phyloP scores from a whole-genome alignment of 768 basidiomycete genomes.

The Boletellus ananas region DNA sequence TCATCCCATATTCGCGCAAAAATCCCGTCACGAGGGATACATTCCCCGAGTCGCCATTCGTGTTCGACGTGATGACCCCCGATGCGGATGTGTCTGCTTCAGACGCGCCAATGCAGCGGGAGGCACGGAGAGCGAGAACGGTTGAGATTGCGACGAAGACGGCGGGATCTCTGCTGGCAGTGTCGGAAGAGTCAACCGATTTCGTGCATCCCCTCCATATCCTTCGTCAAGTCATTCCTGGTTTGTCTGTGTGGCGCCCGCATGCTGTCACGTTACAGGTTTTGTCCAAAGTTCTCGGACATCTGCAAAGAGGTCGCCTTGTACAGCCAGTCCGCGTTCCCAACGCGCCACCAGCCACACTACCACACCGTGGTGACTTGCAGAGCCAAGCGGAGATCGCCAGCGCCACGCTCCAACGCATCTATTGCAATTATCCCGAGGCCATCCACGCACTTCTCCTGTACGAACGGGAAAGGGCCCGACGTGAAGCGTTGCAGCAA shows the following conservation, averaged over 20 bases:
- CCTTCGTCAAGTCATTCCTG: conserved; percentile 59
- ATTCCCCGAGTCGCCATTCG: conserved; percentile 39
- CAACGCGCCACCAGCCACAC: conserved; percentile 12
- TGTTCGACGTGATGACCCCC: conserved; percentile 31
- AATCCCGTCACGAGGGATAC: conserved; percentile 23
- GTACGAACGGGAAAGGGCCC: conserved; percentile 33
- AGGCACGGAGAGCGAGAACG: conserved; percentile 22
- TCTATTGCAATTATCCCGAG: conserved; percentile 51
- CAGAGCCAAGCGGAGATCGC: conserved; percentile 32
- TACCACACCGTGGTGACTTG: conserved; percentile 19
- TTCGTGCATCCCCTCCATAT: conserved; percentile 57
- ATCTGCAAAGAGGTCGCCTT: conserved; percentile 48
- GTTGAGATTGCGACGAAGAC: conserved; percentile 18
- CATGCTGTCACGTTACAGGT: conserved; percentile 47
- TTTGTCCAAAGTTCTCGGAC: conserved; percentile 43
- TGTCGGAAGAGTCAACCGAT: conserved; percentile 35
- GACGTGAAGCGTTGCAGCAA: conserved; percentile 15
- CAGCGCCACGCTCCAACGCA: conserved; percentile 38
- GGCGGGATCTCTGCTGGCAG: conserved; percentile 11
- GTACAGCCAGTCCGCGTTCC: conserved; percentile 39
- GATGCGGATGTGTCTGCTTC: conserved; percentile 25
- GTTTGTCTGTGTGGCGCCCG: conserved; percentile 65
- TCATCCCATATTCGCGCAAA: conserved; percentile 54
- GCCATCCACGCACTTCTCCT: conserved; percentile 33
- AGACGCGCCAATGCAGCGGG: conserved; percentile 30